Evolutionary conservation across 169 alveolate genomes (phyloP).

Genomic region (Cryptosporidium baileyi): DNA sequence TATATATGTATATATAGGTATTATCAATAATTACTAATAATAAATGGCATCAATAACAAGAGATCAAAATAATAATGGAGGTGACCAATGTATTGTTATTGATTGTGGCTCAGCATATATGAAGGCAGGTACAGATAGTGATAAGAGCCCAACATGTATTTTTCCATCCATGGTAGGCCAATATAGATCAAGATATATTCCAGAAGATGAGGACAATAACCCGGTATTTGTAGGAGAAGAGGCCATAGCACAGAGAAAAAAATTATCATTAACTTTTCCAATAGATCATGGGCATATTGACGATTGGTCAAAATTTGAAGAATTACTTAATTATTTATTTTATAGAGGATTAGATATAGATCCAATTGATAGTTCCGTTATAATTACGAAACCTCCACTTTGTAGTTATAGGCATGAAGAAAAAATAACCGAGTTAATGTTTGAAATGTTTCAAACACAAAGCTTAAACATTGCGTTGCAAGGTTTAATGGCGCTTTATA

Average conservation of each 20-base stretch:
- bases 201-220: constrained; percentile 79
- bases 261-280: constrained; percentile 73
- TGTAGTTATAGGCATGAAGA: constrained; percentile 73
- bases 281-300: constrained; percentile 80
- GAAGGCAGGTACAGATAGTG: constrained; percentile 83
- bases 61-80: constrained; percentile 29
- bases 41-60: constrained; percentile 23
- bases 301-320: constrained; percentile 79
- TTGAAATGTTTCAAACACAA: constrained; percentile 80
- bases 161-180: constrained; percentile 79
- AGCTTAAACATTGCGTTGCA: constrained; percentile 82
- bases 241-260: constrained; percentile 74
- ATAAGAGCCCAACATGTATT: constrained; percentile 77
- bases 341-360: constrained; percentile 69
- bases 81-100: constrained; percentile 22
- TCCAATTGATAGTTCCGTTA: constrained; percentile 73
- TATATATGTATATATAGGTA: too few relatives aligned
- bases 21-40: background rate
- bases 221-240: constrained; percentile 79
- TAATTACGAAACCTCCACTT: constrained; percentile 77
- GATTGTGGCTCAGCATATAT: constrained; percentile 79
- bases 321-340: constrained; percentile 71
- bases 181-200: constrained; percentile 75
- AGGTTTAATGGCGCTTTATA: constrained; percentile 86
- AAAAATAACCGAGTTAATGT: constrained; percentile 84